Evolutionary conservation across 176 grass and related monocot genomes (phyloP).

Genomic region (Oryza nivara): DNA sequence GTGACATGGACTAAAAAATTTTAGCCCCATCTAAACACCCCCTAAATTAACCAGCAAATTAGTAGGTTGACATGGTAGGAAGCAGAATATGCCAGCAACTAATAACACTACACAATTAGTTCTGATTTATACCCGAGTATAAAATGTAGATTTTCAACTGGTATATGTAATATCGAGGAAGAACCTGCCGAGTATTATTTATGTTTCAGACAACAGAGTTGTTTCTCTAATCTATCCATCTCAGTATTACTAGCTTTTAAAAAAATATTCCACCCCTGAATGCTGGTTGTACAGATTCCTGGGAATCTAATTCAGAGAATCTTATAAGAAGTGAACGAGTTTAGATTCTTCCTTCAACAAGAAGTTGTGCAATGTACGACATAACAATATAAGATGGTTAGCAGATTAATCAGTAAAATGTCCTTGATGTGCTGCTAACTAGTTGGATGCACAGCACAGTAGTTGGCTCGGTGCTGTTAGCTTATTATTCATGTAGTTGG

Average conservation of each 20-base stretch:
- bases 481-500: background rate
- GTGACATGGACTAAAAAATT: no score
- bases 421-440: background rate
- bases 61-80: constrained; percentile 24
- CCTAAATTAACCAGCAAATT: constrained; percentile 20
- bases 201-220: background rate
- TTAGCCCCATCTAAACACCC: no score
- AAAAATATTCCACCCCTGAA: background rate
- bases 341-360: background rate
- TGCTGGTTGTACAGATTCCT: background rate
- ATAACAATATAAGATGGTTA: background rate
- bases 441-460: background rate
- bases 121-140: background rate
- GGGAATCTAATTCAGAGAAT: background rate
- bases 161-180: background rate
- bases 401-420: background rate
- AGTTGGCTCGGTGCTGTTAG: background rate
- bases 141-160: constrained; percentile 2
- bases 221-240: background rate
- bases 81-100: constrained; percentile 16
- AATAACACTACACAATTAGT: constrained; percentile 4
- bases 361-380: background rate
- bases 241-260: background rate
- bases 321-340: background rate
- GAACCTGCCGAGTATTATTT: background rate